These are phyloP conservation scores for Candida sp. DNA, from an alignment of 1,139 yeast genomes.

Conservation along the genomic window DNA sequence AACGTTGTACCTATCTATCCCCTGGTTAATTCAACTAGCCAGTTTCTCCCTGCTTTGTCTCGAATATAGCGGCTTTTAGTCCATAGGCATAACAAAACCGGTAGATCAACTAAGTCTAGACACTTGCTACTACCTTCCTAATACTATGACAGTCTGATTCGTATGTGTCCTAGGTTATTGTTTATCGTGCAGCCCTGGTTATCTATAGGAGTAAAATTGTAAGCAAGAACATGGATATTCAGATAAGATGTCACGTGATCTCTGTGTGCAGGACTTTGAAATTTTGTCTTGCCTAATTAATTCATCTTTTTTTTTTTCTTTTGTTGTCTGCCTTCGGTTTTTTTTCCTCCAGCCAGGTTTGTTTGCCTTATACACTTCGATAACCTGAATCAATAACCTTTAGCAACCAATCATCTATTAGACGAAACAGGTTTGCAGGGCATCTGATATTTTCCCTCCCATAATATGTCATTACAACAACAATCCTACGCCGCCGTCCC, in stretches of 20 bases:
- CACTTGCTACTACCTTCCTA: neutral
- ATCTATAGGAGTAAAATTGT: neutral
- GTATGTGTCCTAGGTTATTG: neutral
- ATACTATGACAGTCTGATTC: neutral
- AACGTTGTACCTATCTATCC: too few relatives aligned
- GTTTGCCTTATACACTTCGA: neutral
- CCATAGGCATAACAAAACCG: neutral
- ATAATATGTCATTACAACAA: neutral
- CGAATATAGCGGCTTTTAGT: neutral
- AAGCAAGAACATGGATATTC: neutral
- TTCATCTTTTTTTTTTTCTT: neutral
- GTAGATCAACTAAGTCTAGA: neutral
- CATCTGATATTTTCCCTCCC: neutral
- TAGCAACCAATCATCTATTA: neutral
- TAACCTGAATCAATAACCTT: neutral
- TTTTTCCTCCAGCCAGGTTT: neutral
- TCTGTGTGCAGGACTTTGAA: neutral
- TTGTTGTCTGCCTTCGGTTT: neutral
- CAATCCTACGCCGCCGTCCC: conserved; percentile 22
- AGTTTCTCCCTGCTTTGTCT: neutral
- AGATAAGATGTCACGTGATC: neutral
- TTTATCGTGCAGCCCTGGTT: neutral
- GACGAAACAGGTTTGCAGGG: neutral
- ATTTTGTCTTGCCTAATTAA: neutral
- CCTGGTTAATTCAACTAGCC: neutral